phyloP scores from a whole-genome alignment of 768 basidiomycete species.

The Rhizopogon vinicolor region DNA sequence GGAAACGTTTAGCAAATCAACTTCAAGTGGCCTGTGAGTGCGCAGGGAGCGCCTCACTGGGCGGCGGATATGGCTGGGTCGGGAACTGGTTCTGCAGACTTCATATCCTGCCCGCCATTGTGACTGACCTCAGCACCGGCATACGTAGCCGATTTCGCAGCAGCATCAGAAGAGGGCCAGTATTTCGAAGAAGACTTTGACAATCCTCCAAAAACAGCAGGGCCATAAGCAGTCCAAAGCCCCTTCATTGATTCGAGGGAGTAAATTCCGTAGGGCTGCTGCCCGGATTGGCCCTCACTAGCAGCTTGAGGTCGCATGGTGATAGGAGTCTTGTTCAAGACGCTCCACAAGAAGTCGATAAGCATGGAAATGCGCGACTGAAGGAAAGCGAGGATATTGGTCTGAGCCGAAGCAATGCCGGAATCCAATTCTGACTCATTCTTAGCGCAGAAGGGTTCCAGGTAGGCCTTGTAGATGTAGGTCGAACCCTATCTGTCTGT shows the following conservation, averaged over 20 bases:
- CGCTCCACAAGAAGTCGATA: conserved; percentile 41
- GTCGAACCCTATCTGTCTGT: conserved; percentile 52
- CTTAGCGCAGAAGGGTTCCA: conserved; percentile 55
- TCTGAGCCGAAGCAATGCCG: conserved; percentile 49
- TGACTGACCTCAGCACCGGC: conserved; percentile 7
- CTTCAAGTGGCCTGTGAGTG: background rate
- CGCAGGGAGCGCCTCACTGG: background rate
- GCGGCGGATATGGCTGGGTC: background rate
- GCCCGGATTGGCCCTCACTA: conserved; percentile 15
- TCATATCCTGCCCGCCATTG: background rate
- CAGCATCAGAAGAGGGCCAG: conserved; percentile 1
- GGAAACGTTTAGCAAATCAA: background rate
- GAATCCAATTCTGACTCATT: conserved; percentile 62
- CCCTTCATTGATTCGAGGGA: conserved; percentile 29
- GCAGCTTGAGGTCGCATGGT: conserved; percentile 19
- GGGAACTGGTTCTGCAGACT: background rate
- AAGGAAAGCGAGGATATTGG: conserved; percentile 49
- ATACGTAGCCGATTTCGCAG: conserved; percentile 8
- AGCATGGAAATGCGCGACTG: conserved; percentile 45
- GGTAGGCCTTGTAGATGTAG: conserved; percentile 54
- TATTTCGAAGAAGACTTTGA: conserved; percentile 7
- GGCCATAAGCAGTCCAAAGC: conserved; percentile 39
- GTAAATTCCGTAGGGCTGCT: conserved; percentile 11
- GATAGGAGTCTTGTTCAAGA: conserved; percentile 37
- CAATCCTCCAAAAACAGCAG: conserved; percentile 32